Percentiles rank a stretch among this genome's conserved stretches.
Evolutionary conservation across 148 eudicot genomes (phyloP).

Genomic region (Rhododendron ovatum): DNA sequence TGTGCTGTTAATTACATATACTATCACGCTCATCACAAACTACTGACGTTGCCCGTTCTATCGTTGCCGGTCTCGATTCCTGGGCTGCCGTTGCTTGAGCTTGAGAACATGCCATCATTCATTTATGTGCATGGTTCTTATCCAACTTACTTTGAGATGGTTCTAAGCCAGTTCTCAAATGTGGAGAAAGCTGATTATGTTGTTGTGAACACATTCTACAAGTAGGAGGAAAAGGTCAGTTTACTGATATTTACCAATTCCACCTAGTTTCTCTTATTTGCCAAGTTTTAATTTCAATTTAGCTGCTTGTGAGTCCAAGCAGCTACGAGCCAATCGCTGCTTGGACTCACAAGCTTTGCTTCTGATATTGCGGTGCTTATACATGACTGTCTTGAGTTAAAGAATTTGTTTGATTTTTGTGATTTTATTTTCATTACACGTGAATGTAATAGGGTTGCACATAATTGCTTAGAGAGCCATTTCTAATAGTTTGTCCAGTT

Average conservation of each 20-base stretch:
- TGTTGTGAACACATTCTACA: conserved; percentile 54
- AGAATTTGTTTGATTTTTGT: too few relatives aligned
- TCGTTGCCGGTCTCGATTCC: conserved; percentile 24
- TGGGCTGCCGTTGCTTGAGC: conserved; percentile 48
- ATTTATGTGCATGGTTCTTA: conserved; percentile 34
- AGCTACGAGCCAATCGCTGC: too few relatives aligned
- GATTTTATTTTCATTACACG: too few relatives aligned
- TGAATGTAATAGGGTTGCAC: too few relatives aligned
- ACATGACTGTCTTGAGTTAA: too few relatives aligned
- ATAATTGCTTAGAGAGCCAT: too few relatives aligned
- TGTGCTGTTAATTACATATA: conserved; percentile 36
- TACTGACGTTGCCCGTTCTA: conserved; percentile 21
- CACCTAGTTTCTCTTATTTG: background rate
- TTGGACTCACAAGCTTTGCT: too few relatives aligned
- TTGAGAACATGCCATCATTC: conserved; percentile 46
- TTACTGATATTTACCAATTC: background rate
- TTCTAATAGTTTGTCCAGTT: too few relatives aligned
- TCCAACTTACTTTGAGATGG: conserved; percentile 53
- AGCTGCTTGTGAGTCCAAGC: too few relatives aligned
- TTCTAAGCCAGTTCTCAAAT: conserved; percentile 40
- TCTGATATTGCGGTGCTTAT: too few relatives aligned
- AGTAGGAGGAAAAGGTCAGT: conserved; percentile 58
- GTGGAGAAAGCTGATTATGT: conserved; percentile 53
- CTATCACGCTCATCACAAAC: conserved; percentile 18
- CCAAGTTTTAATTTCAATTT: background rate